Conservation (phyloP, 2,329 filamentous ascomycete species). For the Oidium heveae region DNA sequence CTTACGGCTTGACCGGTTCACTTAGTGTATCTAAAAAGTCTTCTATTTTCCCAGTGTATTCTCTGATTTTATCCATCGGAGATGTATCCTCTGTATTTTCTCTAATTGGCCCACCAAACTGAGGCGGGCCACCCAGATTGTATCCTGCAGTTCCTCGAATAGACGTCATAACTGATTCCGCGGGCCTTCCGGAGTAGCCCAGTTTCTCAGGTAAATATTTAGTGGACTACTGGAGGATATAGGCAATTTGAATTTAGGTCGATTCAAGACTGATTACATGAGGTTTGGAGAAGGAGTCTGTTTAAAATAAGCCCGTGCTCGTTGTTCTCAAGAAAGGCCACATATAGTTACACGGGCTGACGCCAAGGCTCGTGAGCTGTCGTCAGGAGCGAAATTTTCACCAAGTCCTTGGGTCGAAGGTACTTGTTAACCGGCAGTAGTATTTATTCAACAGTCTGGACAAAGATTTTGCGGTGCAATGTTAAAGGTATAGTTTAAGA, state of each 20-base stretch:
- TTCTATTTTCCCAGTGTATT: slow-evolving; percentile 97
- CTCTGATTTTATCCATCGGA: slow-evolving; percentile 58
- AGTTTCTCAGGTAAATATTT: not conserved
- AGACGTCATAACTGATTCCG: slow-evolving; percentile 23
- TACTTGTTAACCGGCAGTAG: too few relatives aligned
- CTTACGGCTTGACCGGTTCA: slow-evolving; percentile 87
- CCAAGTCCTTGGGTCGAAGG: too few relatives aligned
- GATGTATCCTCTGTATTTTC: slow-evolving; percentile 14
- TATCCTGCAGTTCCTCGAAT: slow-evolving; percentile 28
- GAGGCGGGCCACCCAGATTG: slow-evolving; percentile 15
- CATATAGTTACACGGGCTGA: not conserved
- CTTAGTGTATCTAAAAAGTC: slow-evolving; percentile 68
- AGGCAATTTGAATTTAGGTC: not conserved
- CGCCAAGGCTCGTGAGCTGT: too few relatives aligned
- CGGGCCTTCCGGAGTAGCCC: not conserved
- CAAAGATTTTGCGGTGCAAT: too few relatives aligned
- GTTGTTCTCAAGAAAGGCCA: not conserved
- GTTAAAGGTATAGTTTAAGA: too few relatives aligned
- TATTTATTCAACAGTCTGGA: too few relatives aligned
- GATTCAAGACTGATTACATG: not conserved
- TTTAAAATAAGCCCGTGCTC: not conserved
- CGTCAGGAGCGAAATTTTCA: too few relatives aligned
- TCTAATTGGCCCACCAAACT: slow-evolving; percentile 15
- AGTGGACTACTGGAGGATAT: too few relatives aligned
- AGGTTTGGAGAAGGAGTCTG: not conserved